phyloP scores from a whole-genome alignment of 352 stramenopile species.

The Globisporangium takayamanum region DNA sequence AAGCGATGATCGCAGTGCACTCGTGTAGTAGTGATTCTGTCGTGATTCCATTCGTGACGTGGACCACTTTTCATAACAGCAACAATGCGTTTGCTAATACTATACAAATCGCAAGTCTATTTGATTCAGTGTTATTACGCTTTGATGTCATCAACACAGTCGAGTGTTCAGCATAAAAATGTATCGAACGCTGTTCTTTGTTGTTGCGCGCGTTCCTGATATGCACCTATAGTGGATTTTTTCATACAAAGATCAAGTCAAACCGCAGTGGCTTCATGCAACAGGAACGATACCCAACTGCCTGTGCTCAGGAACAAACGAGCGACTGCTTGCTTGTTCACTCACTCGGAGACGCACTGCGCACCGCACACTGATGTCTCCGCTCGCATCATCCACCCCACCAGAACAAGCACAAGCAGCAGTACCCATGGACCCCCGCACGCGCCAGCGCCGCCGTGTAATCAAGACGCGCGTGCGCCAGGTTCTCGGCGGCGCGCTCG shows the following conservation, averaged over 20 bases:
- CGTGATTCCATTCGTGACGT: no score
- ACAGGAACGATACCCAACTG: not conserved
- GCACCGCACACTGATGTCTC: not conserved
- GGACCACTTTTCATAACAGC: no score
- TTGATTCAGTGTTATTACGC: no score
- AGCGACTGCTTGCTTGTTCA: not conserved
- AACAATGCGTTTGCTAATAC: no score
- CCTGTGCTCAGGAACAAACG: not conserved
- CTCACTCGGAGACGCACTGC: not conserved
- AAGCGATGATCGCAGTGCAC: no score
- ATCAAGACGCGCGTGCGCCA: slow-evolving; percentile 17
- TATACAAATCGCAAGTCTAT: no score
- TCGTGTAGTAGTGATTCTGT: no score
- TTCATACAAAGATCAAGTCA: not conserved
- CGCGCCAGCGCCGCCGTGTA: slow-evolving; percentile 2
- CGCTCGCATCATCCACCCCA: not conserved
- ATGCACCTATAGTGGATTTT: not conserved
- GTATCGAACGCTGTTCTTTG: no score
- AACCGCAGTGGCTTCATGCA: not conserved
- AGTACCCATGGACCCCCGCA: no score
- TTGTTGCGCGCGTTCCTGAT: no score
- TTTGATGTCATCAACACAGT: no score
- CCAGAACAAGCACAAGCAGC: not conserved
- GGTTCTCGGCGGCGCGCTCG: slow-evolving; percentile 17
- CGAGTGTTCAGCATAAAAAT: no score